Percentiles rank a stretch among this genome's conserved stretches.
These are phyloP conservation scores for Strobilomyces dryophilus DNA, from an alignment of 768 basidiomycete genomes.

Conservation along the genomic window DNA sequence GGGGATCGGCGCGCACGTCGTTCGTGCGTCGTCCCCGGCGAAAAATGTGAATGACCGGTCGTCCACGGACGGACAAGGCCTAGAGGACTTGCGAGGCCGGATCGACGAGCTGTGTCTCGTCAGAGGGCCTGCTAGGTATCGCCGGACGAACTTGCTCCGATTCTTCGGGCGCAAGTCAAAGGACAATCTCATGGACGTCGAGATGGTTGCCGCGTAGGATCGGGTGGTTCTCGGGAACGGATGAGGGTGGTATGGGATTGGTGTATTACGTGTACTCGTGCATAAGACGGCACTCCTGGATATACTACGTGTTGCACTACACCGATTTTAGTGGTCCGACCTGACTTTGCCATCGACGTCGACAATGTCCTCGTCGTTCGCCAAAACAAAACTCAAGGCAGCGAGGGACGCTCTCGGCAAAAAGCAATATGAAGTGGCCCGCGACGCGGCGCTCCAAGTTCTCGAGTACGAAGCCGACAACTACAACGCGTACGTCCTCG, in stretches of 20 bases:
- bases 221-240: neutral
- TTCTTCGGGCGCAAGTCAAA: constrained; percentile 14
- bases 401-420: constrained; percentile 72
- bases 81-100: neutral
- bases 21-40: neutral
- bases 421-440: constrained; percentile 70
- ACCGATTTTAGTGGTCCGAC: too few species aligned
- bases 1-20: constrained; percentile 16
- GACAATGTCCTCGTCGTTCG: constrained; percentile 37
- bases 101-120: constrained; percentile 25
- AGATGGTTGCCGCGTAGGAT: neutral
- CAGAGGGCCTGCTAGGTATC: constrained; percentile 18
- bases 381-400: constrained; percentile 72
- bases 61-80: neutral
- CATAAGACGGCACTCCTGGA: too few species aligned
- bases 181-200: neutral
- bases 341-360: neutral
- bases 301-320: too few species aligned
- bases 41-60: neutral
- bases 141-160: constrained; percentile 10
- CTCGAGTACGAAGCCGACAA: constrained; percentile 76
- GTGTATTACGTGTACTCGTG: neutral
- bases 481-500: constrained; percentile 76
- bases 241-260: neutral
- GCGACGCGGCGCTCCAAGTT: constrained; percentile 59